Percentiles rank a stretch among this genome's conserved stretches.
phyloP scores from a whole-genome alignment of 73 alveolate species.

The Paramecium pentaurelia region DNA sequence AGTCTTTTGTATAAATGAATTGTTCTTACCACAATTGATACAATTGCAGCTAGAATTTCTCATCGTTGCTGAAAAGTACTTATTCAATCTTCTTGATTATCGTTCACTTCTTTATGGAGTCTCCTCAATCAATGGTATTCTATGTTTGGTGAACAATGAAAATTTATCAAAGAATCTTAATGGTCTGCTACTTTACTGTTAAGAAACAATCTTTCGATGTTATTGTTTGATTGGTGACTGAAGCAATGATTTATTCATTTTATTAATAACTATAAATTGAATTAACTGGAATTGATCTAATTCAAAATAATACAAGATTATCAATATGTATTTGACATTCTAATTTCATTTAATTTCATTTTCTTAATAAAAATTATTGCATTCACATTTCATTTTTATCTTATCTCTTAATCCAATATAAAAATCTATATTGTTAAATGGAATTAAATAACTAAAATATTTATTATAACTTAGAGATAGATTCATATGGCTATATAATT shows the following conservation, averaged over 20 bases:
- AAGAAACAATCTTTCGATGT: neutral
- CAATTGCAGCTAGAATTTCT: neutral
- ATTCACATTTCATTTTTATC: neutral
- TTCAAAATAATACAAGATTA: neutral
- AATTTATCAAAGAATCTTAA: neutral
- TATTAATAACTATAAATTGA: neutral
- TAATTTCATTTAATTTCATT: neutral
- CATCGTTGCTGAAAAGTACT: neutral
- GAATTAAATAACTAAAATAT: no score
- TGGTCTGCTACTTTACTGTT: neutral
- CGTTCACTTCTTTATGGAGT: constrained; percentile 7
- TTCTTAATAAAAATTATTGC: neutral
- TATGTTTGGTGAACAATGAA: neutral
- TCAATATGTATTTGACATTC: neutral
- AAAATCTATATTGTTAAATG: no score
- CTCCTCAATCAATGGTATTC: neutral
- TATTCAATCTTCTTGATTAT: neutral
- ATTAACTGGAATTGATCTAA: neutral
- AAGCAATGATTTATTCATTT: neutral
- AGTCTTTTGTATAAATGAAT: neutral
- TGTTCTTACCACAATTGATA: neutral
- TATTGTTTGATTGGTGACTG: neutral
- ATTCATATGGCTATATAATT: no score
- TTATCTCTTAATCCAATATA: neutral
- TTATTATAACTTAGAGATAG: no score